Conservation (phyloP, 192 early-diverging fungal genomes). For the Mortierella claussenii region DNA sequence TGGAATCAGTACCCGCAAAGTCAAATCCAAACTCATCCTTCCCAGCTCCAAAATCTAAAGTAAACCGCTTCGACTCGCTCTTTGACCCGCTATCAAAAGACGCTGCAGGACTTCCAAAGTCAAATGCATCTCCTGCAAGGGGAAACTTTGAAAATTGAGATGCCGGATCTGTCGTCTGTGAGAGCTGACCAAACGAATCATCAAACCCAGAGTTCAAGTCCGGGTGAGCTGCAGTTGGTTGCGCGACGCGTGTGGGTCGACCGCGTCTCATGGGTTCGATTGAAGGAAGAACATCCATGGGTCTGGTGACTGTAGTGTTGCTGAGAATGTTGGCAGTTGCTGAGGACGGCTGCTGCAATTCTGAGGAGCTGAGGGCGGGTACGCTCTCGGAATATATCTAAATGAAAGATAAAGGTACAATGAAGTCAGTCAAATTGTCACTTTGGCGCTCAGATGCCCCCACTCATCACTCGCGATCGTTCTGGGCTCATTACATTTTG, state of each 20-base stretch:
- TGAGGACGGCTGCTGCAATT: slow-evolving; percentile 30
- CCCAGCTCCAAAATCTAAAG: slow-evolving; percentile 22
- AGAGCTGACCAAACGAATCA: slow-evolving; percentile 46
- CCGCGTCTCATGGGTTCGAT: slow-evolving; percentile 93
- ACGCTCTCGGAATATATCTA: slow-evolving; percentile 51
- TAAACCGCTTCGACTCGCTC: slow-evolving; percentile 17
- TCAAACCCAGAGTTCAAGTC: slow-evolving; percentile 44
- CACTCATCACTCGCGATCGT: not conserved
- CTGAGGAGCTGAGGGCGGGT: slow-evolving; percentile 6
- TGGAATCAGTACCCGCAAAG: not conserved
- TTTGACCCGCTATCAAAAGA: slow-evolving; percentile 5
- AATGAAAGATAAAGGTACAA: not conserved
- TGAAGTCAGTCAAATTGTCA: slow-evolving; percentile 23
- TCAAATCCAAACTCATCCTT: slow-evolving; percentile 40
- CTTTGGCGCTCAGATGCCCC: not conserved
- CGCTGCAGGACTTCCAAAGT: slow-evolving; percentile 26
- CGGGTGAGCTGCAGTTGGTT: not conserved
- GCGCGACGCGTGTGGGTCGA: slow-evolving; percentile 68
- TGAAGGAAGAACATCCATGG: slow-evolving; percentile 57
- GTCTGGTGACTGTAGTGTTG: slow-evolving; percentile 38
- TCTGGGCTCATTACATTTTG: slow-evolving; percentile 65
- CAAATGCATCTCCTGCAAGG: slow-evolving; percentile 30
- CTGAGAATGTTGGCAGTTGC: slow-evolving; percentile 47
- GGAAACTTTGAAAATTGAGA: slow-evolving; percentile 40
- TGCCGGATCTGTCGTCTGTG: slow-evolving; percentile 16